Evolutionary conservation across 2,329 filamentous ascomycete species (phyloP).

Genomic region (Colletotrichum sansevieriae): DNA sequence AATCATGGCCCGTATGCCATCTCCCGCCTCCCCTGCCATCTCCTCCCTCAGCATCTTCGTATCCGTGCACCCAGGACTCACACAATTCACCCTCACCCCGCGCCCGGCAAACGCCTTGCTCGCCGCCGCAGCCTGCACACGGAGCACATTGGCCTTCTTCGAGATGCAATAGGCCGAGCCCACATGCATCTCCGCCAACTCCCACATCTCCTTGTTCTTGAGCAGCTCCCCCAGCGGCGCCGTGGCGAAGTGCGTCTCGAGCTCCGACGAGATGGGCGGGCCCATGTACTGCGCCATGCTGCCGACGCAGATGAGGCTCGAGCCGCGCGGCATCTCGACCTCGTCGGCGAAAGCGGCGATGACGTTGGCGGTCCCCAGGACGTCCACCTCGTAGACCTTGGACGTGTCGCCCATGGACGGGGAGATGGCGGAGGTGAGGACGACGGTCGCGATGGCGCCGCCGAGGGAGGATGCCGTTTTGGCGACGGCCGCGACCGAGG

Average conservation of each 20-base stretch:
- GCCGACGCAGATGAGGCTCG: constrained; percentile 16
- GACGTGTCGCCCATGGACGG: constrained; percentile 2
- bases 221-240: constrained; percentile 18
- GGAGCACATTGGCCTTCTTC: constrained; percentile 16
- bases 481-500: constrained; percentile 3
- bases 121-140: constrained; percentile 14
- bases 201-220: not conserved
- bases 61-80: constrained; percentile 22
- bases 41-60: constrained; percentile 31
- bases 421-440: constrained; percentile 16
- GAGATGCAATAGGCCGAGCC: constrained; percentile 16
- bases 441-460: constrained; percentile 16
- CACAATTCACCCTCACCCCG: constrained; percentile 18
- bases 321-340: constrained; percentile 9
- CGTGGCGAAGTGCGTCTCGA: constrained; percentile 17
- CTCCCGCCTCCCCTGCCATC: not conserved
- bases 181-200: not conserved
- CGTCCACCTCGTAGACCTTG: not conserved
- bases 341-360: not conserved
- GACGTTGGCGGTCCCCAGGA: constrained; percentile 21
- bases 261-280: not conserved
- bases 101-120: not conserved
- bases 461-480: constrained; percentile 4
- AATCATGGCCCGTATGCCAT: constrained; percentile 5
- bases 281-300: constrained; percentile 15